A percentile compares a stretch with the other conserved stretches of the same genome.
Conservation (phyloP, 1,284 basidiomycete species). For the Apiotrichum veenhuisii region DNA sequence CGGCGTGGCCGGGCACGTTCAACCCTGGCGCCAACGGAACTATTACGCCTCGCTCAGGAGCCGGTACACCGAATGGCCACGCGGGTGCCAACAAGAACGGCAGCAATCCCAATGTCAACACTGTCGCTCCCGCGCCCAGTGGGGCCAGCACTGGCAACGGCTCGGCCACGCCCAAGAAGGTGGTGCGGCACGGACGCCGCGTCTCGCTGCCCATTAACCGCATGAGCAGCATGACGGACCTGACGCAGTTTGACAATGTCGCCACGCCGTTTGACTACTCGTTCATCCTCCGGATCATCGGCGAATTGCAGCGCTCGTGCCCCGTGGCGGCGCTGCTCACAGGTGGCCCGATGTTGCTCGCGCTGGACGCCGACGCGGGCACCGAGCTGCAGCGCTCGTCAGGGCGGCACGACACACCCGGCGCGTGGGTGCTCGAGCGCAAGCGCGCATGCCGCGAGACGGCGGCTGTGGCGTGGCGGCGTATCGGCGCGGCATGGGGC, state of each 20-base stretch:
- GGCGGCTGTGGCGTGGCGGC: conserved; percentile 62
- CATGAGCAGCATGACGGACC: conserved; percentile 43
- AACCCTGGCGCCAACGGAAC: conserved; percentile 3
- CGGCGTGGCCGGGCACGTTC: conserved; percentile 8
- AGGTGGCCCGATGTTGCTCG: conserved; percentile 78
- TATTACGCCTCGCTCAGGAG: conserved; percentile 14
- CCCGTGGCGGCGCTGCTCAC: conserved; percentile 71
- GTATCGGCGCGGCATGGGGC: conserved; percentile 69
- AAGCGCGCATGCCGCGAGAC: conserved; percentile 63
- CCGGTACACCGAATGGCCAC: conserved; percentile 7
- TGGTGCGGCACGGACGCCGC: conserved; percentile 25
- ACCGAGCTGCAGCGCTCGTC: conserved; percentile 48
- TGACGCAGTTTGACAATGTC: conserved; percentile 37
- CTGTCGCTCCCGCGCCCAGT: conserved; percentile 2
- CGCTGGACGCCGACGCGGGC: conserved; percentile 61
- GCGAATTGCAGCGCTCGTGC: conserved; percentile 62
- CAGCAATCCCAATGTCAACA: background rate
- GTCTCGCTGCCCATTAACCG: conserved; percentile 55
- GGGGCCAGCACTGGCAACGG: background rate
- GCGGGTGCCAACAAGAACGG: no score
- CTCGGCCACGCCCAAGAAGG: conserved; percentile 10
- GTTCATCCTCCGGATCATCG: conserved; percentile 67
- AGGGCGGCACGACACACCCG: conserved; percentile 40
- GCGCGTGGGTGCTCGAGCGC: conserved; percentile 47
- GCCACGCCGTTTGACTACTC: conserved; percentile 71